Conservation (phyloP, 441 rosid species). For the Mallotus japonicus region DNA sequence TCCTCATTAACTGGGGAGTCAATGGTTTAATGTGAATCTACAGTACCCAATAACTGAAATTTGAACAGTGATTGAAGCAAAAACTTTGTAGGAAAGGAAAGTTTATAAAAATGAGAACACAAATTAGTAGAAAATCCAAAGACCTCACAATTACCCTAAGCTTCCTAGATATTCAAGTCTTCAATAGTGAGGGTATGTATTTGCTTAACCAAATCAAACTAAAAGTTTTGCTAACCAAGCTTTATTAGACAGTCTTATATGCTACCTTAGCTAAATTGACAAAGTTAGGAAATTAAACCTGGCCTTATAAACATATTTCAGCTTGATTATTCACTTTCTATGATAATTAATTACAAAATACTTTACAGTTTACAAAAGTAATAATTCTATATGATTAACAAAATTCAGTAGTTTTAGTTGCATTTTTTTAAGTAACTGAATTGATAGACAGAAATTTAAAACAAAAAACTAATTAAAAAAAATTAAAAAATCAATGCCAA, state of each 20-base stretch:
- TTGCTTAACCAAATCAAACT: background rate
- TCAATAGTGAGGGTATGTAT: background rate
- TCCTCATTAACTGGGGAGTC: background rate
- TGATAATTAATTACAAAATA: no score
- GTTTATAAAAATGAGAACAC: background rate
- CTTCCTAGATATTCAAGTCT: background rate
- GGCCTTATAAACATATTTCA: background rate
- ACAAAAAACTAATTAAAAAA: background rate
- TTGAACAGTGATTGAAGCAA: background rate
- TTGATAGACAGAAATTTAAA: no score
- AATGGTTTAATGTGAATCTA: background rate
- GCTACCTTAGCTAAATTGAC: background rate
- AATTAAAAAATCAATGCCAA: background rate
- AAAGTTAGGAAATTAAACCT: background rate
- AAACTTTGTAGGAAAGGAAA: background rate
- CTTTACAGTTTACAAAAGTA: background rate
- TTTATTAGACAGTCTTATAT: no score
- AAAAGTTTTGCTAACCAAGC: background rate
- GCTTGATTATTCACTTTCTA: background rate
- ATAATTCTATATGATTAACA: background rate
- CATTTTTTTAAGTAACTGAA: background rate
- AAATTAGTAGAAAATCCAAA: background rate
- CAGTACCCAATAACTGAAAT: background rate
- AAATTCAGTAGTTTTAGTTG: no score
- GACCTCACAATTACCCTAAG: background rate